Percentiles rank a stretch among this genome's conserved stretches.
These are phyloP conservation scores for Apophysomyces variabilis DNA, from an alignment of 371 early-diverging fungal genomes.

Conservation along the genomic window DNA sequence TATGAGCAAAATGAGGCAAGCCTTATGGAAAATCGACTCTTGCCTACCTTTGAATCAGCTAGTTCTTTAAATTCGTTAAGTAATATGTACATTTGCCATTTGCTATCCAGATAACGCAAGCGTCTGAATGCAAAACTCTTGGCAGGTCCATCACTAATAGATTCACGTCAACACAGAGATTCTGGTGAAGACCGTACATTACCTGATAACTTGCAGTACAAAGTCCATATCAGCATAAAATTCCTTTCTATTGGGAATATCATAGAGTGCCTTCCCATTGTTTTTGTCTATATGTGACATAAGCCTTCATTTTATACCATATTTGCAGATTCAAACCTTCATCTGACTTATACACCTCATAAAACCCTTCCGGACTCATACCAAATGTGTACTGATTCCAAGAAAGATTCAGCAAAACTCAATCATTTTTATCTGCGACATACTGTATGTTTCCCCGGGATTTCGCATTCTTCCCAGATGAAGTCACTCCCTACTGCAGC, in stretches of 20 bases:
- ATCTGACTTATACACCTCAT: conserved; percentile 34
- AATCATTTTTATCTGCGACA: conserved; percentile 25
- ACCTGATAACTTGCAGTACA: conserved; percentile 79
- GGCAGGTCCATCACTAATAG: conserved; percentile 86
- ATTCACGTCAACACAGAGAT: background rate
- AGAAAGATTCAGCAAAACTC: background rate
- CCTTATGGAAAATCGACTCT: background rate
- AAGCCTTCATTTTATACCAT: conserved; percentile 15
- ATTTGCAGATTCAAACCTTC: conserved; percentile 23
- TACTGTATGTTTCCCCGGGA: conserved; percentile 61
- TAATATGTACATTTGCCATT: conserved; percentile 93
- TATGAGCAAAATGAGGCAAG: conserved; percentile 9
- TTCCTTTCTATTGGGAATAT: conserved; percentile 81
- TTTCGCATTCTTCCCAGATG: conserved; percentile 58
- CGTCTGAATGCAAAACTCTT: conserved; percentile 96
- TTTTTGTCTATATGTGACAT: conserved; percentile 21
- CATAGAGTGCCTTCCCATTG: conserved; percentile 43
- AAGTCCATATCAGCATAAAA: conserved; percentile 91
- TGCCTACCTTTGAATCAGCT: conserved; percentile 84
- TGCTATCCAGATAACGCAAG: conserved; percentile 91
- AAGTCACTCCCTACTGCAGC: conserved; percentile 64
- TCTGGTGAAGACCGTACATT: background rate
- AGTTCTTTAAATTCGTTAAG: conserved; percentile 94
- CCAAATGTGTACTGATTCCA: conserved; percentile 29
- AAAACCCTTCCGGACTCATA: conserved; percentile 40